These are phyloP conservation scores for Rhizophagus prolifer DNA, from an alignment of 192 early-diverging fungal species.

Conservation along the genomic window DNA sequence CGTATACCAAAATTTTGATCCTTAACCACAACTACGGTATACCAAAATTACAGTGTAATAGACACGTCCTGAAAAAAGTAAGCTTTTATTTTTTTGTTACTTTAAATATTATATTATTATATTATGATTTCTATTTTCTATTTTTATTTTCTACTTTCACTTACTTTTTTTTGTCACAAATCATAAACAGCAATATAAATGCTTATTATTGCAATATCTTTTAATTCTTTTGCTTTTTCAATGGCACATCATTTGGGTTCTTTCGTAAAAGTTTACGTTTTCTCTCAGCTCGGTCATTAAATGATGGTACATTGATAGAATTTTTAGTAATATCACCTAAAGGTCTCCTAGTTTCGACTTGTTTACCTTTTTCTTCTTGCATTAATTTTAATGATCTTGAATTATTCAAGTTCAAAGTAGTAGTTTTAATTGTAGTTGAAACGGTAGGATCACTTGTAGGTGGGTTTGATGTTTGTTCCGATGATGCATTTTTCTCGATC, in stretches of 20 bases:
- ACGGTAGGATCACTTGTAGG: neutral
- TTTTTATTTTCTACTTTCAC: no score
- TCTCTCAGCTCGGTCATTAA: neutral
- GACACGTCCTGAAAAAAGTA: no score
- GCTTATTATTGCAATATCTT: no score
- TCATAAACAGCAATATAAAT: no score
- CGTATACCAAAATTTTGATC: no score
- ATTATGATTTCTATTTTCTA: no score
- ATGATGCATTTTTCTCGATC: neutral
- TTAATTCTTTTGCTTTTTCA: neutral
- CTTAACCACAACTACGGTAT: no score
- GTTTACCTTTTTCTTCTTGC: neutral
- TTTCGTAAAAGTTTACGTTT: neutral
- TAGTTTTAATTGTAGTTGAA: no score
- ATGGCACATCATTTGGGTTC: neutral
- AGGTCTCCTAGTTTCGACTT: neutral
- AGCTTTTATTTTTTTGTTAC: no score
- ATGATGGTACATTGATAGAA: neutral
- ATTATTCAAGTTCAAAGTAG: neutral
- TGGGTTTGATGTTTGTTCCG: neutral
- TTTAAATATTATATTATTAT: no score
- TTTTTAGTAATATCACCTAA: neutral
- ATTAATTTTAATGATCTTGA: neutral
- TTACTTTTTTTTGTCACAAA: no score
- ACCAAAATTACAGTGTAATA: no score